Evolutionary conservation across 2,329 filamentous ascomycete genomes (phyloP).

Genomic region (Beauveria asiatica): DNA sequence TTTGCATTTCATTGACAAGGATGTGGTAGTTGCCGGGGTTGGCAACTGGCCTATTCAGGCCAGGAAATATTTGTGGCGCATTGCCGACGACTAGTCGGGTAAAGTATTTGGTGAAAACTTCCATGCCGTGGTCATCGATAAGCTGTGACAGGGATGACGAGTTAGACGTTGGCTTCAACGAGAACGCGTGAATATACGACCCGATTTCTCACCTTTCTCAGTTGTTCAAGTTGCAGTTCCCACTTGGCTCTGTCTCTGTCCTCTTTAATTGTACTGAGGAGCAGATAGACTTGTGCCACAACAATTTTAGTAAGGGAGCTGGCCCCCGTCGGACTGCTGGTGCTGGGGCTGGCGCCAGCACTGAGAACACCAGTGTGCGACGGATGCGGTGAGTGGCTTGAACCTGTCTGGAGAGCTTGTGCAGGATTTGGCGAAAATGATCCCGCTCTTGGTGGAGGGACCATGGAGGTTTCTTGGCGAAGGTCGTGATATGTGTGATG

Average conservation of each 20-base stretch:
- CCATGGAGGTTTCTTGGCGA: conserved; percentile 41
- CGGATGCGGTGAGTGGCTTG: conserved; percentile 47
- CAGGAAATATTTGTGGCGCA: conserved; percentile 83
- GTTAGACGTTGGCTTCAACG: conserved; percentile 12
- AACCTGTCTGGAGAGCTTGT: conserved; percentile 48
- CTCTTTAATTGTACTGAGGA: conserved; percentile 90
- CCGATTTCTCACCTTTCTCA: conserved; percentile 64
- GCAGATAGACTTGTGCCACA: conserved; percentile 87
- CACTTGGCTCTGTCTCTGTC: conserved; percentile 86
- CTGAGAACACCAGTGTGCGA: conserved; percentile 49
- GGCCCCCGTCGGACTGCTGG: conserved; percentile 52
- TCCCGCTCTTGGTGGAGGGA: conserved; percentile 53
- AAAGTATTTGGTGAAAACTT: conserved; percentile 95
- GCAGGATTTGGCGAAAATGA: conserved; percentile 56
- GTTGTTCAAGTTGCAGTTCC: conserved; percentile 83
- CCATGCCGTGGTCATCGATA: conserved; percentile 97
- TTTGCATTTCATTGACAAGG: conserved; percentile 74
- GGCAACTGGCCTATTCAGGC: conserved; percentile 61
- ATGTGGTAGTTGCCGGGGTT: conserved; percentile 78
- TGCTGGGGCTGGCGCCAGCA: conserved; percentile 53
- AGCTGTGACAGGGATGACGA: conserved; percentile 46
- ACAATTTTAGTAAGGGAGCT: conserved; percentile 82
- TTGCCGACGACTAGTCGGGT: conserved; percentile 86
- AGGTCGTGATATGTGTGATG: conserved; percentile 22
- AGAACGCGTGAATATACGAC: neutral